Percentiles rank a stretch among this genome's conserved stretches.
phyloP scores from a whole-genome alignment of 805 yeast genomes.

The Wickerhamiella australiensis region DNA sequence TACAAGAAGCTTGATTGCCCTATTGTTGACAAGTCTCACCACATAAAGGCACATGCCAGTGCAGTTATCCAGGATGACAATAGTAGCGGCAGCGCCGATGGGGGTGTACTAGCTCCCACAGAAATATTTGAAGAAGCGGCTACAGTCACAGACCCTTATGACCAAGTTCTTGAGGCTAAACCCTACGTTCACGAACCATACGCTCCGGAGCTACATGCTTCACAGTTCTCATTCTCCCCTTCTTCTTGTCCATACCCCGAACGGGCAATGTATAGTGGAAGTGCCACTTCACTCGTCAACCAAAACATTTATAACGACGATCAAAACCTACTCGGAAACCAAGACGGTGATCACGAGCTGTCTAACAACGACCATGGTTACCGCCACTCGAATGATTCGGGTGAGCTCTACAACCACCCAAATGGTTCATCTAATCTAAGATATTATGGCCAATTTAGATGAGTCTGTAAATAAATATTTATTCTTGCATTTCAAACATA shows the following conservation, averaged over 20 bases:
- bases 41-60: not conserved
- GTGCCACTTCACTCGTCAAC: not conserved
- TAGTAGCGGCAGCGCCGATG: not conserved
- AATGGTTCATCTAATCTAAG: not conserved
- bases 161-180: not conserved
- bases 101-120: not conserved
- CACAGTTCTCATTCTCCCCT: not conserved
- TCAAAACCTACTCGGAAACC: not conserved
- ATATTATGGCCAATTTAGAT: slow-evolving; percentile 3
- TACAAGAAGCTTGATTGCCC: not conserved
- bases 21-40: not conserved
- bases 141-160: slow-evolving; percentile 1
- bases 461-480: not conserved
- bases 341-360: not conserved
- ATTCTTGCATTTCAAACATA: not conserved
- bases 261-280: slow-evolving; percentile 3
- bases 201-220: not conserved
- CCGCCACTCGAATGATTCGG: not conserved
- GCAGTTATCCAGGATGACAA: not conserved
- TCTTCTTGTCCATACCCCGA: slow-evolving; percentile 10
- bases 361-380: not conserved
- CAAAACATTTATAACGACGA: slow-evolving; percentile 3
- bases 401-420: not conserved
- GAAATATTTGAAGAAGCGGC: not conserved
- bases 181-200: not conserved